Evolutionary conservation across 208 protist genomes (phyloP).

Genomic region (Trypanosomatidae sp.): DNA sequence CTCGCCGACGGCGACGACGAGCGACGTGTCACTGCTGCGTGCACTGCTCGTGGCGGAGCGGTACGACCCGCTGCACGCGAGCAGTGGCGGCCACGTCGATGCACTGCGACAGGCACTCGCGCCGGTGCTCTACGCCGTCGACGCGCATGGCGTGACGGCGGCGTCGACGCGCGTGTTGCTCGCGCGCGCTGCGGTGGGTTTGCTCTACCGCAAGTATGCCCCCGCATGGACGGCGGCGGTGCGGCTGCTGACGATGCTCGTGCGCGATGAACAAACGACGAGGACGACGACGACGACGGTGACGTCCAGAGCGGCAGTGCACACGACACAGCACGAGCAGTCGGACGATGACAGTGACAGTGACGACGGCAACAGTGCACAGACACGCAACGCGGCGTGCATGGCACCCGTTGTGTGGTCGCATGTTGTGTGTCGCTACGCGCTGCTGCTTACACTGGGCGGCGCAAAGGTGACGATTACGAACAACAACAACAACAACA

Average conservation of each 20-base stretch:
- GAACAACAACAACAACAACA: neutral
- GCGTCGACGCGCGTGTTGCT: constrained; percentile 46
- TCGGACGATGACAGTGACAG: neutral
- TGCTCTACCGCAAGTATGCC: constrained; percentile 73
- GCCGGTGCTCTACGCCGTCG: constrained; percentile 38
- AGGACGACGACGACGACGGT: neutral
- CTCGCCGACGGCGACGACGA: too few relatives aligned
- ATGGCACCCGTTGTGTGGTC: constrained; percentile 58
- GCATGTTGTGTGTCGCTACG: constrained; percentile 44
- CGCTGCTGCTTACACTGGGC: constrained; percentile 53
- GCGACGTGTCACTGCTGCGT: constrained; percentile 7
- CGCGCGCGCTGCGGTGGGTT: constrained; percentile 54
- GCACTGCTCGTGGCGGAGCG: constrained; percentile 30
- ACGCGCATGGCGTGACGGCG: constrained; percentile 28
- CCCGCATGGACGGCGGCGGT: constrained; percentile 51
- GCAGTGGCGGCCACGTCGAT: constrained; percentile 33
- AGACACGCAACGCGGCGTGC: neutral
- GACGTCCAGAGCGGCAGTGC: neutral
- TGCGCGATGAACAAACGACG: constrained; percentile 37
- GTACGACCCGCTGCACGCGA: constrained; percentile 58
- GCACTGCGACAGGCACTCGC: constrained; percentile 47
- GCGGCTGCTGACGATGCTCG: constrained; percentile 37
- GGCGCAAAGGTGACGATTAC: constrained; percentile 13
- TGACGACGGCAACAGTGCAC: neutral
- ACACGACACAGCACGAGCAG: neutral